Base-by-base conservation (phyloP, 139 green algal species). In the Micractinium sp. region DNA sequence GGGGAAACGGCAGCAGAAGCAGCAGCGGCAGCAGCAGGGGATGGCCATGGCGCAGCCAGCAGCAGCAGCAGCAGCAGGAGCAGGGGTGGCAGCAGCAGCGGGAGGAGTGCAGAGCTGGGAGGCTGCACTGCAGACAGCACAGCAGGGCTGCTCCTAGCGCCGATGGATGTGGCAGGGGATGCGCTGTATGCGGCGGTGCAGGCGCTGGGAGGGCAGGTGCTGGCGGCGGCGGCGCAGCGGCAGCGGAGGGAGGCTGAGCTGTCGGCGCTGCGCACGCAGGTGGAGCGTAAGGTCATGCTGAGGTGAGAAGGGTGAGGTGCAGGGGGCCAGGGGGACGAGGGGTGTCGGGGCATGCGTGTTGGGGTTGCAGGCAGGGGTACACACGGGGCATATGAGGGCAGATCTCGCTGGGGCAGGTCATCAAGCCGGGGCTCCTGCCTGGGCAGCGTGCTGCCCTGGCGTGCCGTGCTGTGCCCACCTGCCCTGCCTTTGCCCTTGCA, bases 261-360 rank as follows among this genome's bases (percentile, higher is more conserved):
- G 12, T 87, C 89, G 27, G 69, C 79, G 14, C 76, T 93, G 79
- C 85, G 90, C 19, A 86, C 39, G 0, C 75, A 88, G 39, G 89
- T 93, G 73, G 91, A 94, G 86, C 87, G 81, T 22, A 76, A 89
- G 63, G 75, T 93, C 61, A 88, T 87, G 33, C 82, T 96, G 67
- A 80, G 94, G 83, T 87, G 39, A 82, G 80, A 36, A 47, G 47
- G 31, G 31, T 29, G 31, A 27, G 71, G 5, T 9, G 7, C 47
- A 56, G 47, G 47, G 47, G 47, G 25, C 33, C 7, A 60, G 33
- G 7, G n/a, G n/a, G n/a, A n/a, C n/a, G n/a, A 20, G 53, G 33
- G 36, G 35, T 41, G 73, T 19, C 2, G 23, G 29, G n/a, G 27
- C 35, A n/a, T 47, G 74, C 39, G 74, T 36, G 74, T 3, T 38